Percentiles rank a stretch among this genome's conserved stretches.
These are phyloP conservation scores for Fusarium sp. DNA, from an alignment of 2,329 filamentous ascomycete genomes.

Conservation along the genomic window DNA sequence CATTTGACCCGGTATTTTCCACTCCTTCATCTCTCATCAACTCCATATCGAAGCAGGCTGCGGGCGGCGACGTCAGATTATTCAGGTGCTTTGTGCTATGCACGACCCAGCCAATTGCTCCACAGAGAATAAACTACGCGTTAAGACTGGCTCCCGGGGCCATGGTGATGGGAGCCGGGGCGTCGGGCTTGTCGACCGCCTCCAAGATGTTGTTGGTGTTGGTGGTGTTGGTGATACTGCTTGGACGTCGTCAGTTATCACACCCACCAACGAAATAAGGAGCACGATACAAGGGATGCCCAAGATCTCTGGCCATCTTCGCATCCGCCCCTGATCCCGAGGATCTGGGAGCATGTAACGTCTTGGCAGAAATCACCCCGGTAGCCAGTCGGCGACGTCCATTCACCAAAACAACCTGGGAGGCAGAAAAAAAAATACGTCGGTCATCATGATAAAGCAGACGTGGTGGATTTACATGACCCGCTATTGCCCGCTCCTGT, in stretches of 20 bases:
- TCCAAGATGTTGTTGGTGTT: not conserved
- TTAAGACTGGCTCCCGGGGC: conserved; percentile 10
- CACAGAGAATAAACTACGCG: not conserved
- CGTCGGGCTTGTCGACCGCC: not conserved
- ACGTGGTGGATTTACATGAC: conserved; percentile 9
- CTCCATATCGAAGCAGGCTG: not conserved
- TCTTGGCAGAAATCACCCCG: not conserved
- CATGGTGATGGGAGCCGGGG: conserved; percentile 27
- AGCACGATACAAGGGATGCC: not conserved
- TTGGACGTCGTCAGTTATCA: not conserved
- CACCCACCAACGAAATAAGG: not conserved
- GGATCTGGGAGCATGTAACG: conserved; percentile 3
- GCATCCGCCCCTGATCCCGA: conserved; percentile 9
- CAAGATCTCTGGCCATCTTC: conserved; percentile 5
- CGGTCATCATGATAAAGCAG: not conserved
- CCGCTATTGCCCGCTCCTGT: conserved; percentile 31
- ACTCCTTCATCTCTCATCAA: conserved; percentile 4
- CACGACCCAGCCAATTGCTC: not conserved
- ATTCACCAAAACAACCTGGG: not conserved
- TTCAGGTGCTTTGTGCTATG: not conserved
- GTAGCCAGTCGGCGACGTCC: not conserved
- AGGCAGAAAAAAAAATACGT: not conserved
- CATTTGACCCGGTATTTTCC: conserved; percentile 4
- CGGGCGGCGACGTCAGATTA: conserved; percentile 1
- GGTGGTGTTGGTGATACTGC: not conserved